phyloP scores from a whole-genome alignment of 2,329 filamentous ascomycete species.

The Alternaria triticimaculans region DNA sequence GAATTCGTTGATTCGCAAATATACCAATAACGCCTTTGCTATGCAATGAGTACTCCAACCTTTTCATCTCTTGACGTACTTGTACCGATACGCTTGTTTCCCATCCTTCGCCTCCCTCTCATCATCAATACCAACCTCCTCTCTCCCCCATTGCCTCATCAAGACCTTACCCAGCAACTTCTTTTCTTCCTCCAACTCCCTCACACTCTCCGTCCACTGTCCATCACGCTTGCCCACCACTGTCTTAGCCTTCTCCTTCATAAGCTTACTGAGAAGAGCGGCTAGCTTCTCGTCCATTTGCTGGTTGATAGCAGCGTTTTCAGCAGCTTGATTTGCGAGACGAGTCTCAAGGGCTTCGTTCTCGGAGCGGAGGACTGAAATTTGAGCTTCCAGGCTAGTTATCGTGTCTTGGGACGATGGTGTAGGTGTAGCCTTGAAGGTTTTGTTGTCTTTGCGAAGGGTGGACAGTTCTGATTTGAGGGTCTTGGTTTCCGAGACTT shows the following conservation, averaged over 20 bases:
- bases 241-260: slow-evolving; percentile 41
- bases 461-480: slow-evolving; percentile 25
- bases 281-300: slow-evolving; percentile 45
- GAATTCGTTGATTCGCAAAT: not conserved
- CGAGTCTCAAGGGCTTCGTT: slow-evolving; percentile 29
- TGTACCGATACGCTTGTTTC: slow-evolving; percentile 39
- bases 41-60: not conserved
- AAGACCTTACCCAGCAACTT: slow-evolving; percentile 41
- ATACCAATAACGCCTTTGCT: not conserved
- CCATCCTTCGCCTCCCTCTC: slow-evolving; percentile 32
- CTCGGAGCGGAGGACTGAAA: slow-evolving; percentile 16
- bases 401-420: slow-evolving; percentile 22
- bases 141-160: slow-evolving; percentile 46
- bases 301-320: slow-evolving; percentile 39
- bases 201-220: slow-evolving; percentile 41
- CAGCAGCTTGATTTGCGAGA: slow-evolving; percentile 26
- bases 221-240: slow-evolving; percentile 42
- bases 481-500: slow-evolving; percentile 31
- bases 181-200: slow-evolving; percentile 30
- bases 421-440: slow-evolving; percentile 23
- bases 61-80: slow-evolving; percentile 30
- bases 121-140: slow-evolving; percentile 39
- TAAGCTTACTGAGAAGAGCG: slow-evolving; percentile 30
- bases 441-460: slow-evolving; percentile 23
- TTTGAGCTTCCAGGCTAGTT: slow-evolving; percentile 6